phyloP scores from a whole-genome alignment of 805 yeast species.

The Candida jianshihensis region DNA sequence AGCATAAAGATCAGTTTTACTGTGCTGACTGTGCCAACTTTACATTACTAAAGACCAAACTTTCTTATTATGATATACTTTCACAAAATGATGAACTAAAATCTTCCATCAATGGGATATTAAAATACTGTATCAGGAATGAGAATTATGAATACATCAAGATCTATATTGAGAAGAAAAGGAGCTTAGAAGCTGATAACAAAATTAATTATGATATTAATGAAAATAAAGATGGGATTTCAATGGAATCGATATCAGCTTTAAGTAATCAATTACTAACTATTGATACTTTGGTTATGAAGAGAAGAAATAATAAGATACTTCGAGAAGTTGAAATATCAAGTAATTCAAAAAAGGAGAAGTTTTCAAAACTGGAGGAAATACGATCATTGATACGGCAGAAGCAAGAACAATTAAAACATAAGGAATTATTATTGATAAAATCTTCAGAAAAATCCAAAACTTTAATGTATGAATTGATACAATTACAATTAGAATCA shows the following conservation, averaged over 20 bases:
- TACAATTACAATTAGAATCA: constrained; percentile 3
- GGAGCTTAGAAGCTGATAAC: too few species aligned
- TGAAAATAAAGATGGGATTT: constrained; percentile 3
- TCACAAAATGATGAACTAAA: constrained; percentile 3
- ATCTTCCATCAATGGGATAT: constrained; percentile 7
- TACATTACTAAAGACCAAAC: constrained; percentile 8
- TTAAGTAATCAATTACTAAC: constrained; percentile 18
- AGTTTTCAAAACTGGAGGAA: not conserved
- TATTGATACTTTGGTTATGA: constrained; percentile 15
- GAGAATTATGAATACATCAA: constrained; percentile 9
- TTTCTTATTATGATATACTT: constrained; percentile 11
- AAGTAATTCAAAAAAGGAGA: not conserved
- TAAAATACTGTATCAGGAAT: constrained; percentile 12
- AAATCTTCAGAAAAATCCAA: constrained; percentile 1
- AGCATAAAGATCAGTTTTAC: constrained; percentile 16
- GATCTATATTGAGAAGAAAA: constrained; percentile 3
- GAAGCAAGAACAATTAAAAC: not conserved
- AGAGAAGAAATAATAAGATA: constrained; percentile 10
- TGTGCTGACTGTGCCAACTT: constrained; percentile 14
- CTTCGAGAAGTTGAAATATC: constrained; percentile 6
- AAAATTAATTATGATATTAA: too few species aligned
- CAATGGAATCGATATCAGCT: constrained; percentile 14
- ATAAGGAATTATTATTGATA: not conserved
- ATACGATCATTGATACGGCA: not conserved
- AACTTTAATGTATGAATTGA: not conserved